Conservation (phyloP, 2,329 filamentous ascomycete species). For the Talaromyces sp. region DNA sequence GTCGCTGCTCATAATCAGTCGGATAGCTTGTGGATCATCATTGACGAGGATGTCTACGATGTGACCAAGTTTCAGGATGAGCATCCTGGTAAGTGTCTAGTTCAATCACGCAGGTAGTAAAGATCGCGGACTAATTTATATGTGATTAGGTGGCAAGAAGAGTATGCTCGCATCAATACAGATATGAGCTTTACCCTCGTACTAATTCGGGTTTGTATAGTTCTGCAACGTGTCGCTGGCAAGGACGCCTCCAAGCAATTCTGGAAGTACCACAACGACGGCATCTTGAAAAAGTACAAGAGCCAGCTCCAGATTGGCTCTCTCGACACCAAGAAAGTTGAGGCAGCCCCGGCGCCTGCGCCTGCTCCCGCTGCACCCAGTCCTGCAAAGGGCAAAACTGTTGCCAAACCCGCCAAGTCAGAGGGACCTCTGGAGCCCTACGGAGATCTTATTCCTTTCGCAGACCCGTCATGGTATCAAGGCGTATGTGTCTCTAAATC, state of each 20-base stretch:
- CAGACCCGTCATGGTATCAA: conserved; percentile 93
- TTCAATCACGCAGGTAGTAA: background rate
- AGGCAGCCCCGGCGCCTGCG: conserved; percentile 51
- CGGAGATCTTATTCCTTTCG: conserved; percentile 84
- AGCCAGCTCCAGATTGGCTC: conserved; percentile 63
- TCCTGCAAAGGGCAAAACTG: conserved; percentile 56
- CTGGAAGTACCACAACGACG: conserved; percentile 63
- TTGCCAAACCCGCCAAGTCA: conserved; percentile 50
- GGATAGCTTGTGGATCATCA: conserved; percentile 80
- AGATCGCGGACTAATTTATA: background rate
- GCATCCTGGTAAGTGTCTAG: conserved; percentile 55
- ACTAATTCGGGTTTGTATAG: conserved; percentile 33
- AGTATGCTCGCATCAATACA: conserved; percentile 45
- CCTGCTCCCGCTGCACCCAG: conserved; percentile 50
- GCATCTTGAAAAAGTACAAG: conserved; percentile 62
- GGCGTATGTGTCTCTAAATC: conserved; percentile 57
- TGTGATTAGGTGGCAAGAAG: conserved; percentile 63
- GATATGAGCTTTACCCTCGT: background rate
- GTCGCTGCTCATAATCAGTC: conserved; percentile 90
- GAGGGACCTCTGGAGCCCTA: conserved; percentile 76
- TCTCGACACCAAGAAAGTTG: conserved; percentile 76
- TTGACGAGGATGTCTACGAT: conserved; percentile 95
- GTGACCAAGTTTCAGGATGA: conserved; percentile 84
- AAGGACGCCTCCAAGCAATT: conserved; percentile 68
- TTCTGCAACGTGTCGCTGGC: conserved; percentile 62